These are phyloP conservation scores for Allantophomopsis lycopodina DNA, from an alignment of 2,329 filamentous ascomycete genomes.

Conservation along the genomic window DNA sequence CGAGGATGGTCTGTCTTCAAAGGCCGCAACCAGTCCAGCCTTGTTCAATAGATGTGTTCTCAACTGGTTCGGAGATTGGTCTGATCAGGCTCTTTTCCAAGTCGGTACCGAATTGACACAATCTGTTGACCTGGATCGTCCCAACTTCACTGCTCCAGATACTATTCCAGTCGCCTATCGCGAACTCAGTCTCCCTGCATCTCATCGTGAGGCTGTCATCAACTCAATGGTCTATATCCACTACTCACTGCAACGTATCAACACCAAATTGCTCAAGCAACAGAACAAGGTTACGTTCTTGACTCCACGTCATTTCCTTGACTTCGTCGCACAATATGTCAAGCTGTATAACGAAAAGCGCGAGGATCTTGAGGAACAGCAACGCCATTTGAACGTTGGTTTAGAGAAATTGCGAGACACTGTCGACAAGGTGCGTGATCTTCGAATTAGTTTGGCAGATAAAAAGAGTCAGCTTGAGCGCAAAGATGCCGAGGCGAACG, in stretches of 20 bases:
- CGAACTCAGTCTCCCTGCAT: conserved; percentile 69
- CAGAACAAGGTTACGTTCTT: conserved; percentile 88
- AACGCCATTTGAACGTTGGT: conserved; percentile 95
- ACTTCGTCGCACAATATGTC: conserved; percentile 96
- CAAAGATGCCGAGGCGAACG: conserved; percentile 91
- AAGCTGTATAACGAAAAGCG: conserved; percentile 97
- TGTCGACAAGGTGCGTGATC: conserved; percentile 89
- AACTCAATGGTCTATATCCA: conserved; percentile 99
- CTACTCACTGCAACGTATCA: conserved; percentile 85
- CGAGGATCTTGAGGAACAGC: conserved; percentile 95
- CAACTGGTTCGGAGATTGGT: conserved; percentile 99
- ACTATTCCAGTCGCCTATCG: conserved; percentile 89
- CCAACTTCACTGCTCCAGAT: conserved; percentile 75
- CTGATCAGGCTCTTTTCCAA: conserved; percentile 96
- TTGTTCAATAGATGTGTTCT: conserved; percentile 99
- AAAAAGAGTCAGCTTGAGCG: conserved; percentile 89
- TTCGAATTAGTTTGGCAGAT: conserved; percentile 78
- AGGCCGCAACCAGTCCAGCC: conserved; percentile 93
- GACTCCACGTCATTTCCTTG: conserved; percentile 91
- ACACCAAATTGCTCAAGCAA: conserved; percentile 75
- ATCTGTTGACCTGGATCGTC: conserved; percentile 85
- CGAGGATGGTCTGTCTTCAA: conserved; percentile 85
- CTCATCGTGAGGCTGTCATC: conserved; percentile 81
- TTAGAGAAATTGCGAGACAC: conserved; percentile 95
- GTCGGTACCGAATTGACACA: conserved; percentile 92